Percentiles rank a stretch among this genome's conserved stretches.
Conservation (phyloP, 2,329 filamentous ascomycete species). For the Fusarium pilosicola region DNA sequence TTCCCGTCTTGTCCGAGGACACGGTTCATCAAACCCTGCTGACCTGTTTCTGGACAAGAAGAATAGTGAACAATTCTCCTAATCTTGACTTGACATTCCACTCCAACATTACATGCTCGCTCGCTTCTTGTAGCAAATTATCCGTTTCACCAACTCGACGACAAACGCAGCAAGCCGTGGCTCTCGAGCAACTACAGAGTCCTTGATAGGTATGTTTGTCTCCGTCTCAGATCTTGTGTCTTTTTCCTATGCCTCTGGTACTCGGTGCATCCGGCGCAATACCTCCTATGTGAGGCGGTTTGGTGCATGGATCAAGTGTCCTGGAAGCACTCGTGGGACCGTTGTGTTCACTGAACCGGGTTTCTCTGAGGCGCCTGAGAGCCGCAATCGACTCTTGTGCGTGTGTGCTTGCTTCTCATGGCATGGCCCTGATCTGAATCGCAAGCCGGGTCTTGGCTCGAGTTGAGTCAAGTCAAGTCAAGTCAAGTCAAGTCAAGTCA, state of each 20-base stretch:
- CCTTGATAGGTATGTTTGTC: slow-evolving; percentile 40
- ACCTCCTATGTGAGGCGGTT: slow-evolving; percentile 44
- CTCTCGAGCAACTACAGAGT: slow-evolving; percentile 24
- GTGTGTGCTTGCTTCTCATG: neutral
- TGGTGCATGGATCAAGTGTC: slow-evolving; percentile 47
- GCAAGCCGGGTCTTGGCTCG: slow-evolving; percentile 11
- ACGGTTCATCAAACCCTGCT: slow-evolving; percentile 37
- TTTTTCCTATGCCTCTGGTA: slow-evolving; percentile 31
- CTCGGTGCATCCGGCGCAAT: slow-evolving; percentile 43
- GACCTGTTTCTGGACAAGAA: slow-evolving; percentile 18
- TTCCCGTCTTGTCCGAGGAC: slow-evolving; percentile 36
- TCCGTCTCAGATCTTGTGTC: slow-evolving; percentile 39
- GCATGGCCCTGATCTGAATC: slow-evolving; percentile 8
- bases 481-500: neutral
- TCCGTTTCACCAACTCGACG: slow-evolving; percentile 33
- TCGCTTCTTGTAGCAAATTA: slow-evolving; percentile 35
- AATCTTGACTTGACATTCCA: neutral
- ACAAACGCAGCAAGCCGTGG: slow-evolving; percentile 34
- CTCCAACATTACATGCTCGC: slow-evolving; percentile 17
- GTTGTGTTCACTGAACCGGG: slow-evolving; percentile 29
- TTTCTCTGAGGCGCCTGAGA: slow-evolving; percentile 14
- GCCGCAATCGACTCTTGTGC: slow-evolving; percentile 19
- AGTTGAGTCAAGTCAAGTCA: neutral
- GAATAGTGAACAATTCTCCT: neutral
- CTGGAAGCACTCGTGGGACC: slow-evolving; percentile 37